Evolutionary conservation across 1,284 basidiomycete species (phyloP).

Genomic region (Leccinum variabile): DNA sequence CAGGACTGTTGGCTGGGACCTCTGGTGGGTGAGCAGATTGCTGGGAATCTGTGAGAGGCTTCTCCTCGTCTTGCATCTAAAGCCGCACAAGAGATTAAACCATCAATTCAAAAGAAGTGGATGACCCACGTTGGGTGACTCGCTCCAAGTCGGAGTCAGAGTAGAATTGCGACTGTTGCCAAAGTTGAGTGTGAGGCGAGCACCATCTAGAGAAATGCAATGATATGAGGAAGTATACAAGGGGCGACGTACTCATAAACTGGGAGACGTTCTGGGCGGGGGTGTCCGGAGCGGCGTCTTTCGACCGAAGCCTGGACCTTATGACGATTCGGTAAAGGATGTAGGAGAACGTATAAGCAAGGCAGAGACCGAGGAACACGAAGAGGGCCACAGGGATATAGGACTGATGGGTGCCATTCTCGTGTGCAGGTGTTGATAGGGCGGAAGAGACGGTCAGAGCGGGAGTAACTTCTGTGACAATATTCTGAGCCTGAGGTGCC

Average conservation of each 20-base stretch:
- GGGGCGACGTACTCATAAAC: slow-evolving; percentile 31
- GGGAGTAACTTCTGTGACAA: no score
- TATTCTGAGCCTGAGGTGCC: slow-evolving; percentile 27
- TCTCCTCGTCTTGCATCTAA: slow-evolving; percentile 22
- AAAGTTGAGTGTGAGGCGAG: slow-evolving; percentile 29
- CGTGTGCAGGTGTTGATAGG: not conserved
- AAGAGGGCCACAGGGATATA: slow-evolving; percentile 23
- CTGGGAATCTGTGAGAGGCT: slow-evolving; percentile 14
- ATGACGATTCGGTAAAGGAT: slow-evolving; percentile 30
- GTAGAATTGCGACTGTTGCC: slow-evolving; percentile 8
- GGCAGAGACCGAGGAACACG: slow-evolving; percentile 28
- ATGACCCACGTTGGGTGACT: slow-evolving; percentile 17
- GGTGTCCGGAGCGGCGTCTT: slow-evolving; percentile 16
- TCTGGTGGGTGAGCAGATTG: slow-evolving; percentile 3
- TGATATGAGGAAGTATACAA: not conserved
- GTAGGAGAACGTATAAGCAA: slow-evolving; percentile 31
- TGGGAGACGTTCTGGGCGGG: slow-evolving; percentile 29
- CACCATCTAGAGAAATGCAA: slow-evolving; percentile 20
- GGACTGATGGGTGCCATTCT: not conserved
- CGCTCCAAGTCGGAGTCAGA: not conserved
- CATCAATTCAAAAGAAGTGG: not conserved
- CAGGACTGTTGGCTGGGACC: slow-evolving; percentile 8
- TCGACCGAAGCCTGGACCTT: slow-evolving; percentile 15
- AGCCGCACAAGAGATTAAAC: not conserved
- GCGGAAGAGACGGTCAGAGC: slow-evolving; percentile 1